Evolutionary conservation across 805 yeast genomes (phyloP), one percentile per base, ranked within the genome.

Genomic region (Metschnikowia sp.): DNA sequence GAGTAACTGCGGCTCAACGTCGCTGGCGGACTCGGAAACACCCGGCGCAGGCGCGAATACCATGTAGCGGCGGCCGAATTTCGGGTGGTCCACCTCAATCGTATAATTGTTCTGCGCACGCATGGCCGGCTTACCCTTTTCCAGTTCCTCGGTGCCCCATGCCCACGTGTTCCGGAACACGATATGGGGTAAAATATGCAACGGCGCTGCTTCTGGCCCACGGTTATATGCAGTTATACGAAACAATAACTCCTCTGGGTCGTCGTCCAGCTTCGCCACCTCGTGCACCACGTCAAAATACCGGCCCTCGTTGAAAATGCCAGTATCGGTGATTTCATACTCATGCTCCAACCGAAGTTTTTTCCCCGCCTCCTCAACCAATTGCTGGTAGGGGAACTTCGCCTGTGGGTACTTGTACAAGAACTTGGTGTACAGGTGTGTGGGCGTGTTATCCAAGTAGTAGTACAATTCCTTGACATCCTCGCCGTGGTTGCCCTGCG

Each of bases 401-500:
- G 74, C 71, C 55, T 88, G 96, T n/a, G 97, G 96, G 63, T 90
- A 90, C 72, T 91, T 91, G 78, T 90, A 90, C 49, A 88, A 75
- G 57, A 84, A 88, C 72, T 91, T 90, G 86, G 88, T 86, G 69
- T 89, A 90, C 32, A 96, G 84, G 69, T 90, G 97, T 6, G 96
- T 79, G 8, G 97, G 97, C 10, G 95, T 87, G 68, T 88, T 90
- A 69, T 90, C 97, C 51, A 90, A 75, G 61, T 90, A 89, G 63
- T 82, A 90, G 63, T 87, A 87, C 55, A 83, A 65, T 61, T 87
- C 95, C 69, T 90, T 90, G 50, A 88, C 96, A 64, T 90, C 97
- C 63, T 90, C 97, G 47, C 97, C 97, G 65, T 90, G 97, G 64
- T 91, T 91, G 10, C 97, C 97, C 63, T 90, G 91, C 11, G 88